Conservation (phyloP, 2,329 filamentous ascomycete genomes). For the Pseudogymnoascus sp. region DNA sequence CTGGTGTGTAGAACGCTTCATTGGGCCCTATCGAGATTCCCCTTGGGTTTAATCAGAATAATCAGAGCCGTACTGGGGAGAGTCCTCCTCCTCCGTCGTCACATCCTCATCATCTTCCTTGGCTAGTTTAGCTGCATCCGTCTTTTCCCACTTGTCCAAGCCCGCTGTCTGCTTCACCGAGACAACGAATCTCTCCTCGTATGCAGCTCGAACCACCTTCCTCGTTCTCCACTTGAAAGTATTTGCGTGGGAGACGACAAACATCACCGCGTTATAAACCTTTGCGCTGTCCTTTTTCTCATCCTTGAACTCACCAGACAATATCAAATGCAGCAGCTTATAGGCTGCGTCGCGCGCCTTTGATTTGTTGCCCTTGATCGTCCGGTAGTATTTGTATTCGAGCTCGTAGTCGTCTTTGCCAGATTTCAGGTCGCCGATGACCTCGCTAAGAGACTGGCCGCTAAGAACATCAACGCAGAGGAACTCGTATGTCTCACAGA, state of each 20-base stretch:
- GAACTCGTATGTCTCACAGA: constrained; percentile 24
- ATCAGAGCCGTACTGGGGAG: constrained; percentile 5
- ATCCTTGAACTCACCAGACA: constrained; percentile 18
- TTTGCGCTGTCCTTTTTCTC: constrained; percentile 20
- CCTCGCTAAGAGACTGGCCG: constrained; percentile 19
- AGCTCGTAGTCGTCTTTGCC: constrained; percentile 18
- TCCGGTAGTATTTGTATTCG: constrained; percentile 11
- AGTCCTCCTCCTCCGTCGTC: constrained; percentile 14
- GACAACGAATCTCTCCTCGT: constrained; percentile 22
- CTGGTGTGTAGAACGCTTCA: not conserved
- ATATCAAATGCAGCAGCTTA: constrained; percentile 21
- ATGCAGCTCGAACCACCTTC: constrained; percentile 20
- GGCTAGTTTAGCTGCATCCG: not conserved
- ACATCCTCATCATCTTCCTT: constrained; percentile 11
- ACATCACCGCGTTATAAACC: constrained; percentile 23
- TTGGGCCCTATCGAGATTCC: not conserved
- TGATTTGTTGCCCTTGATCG: constrained; percentile 11
- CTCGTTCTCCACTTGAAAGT: constrained; percentile 24
- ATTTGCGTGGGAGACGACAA: constrained; percentile 21
- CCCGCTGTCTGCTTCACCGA: constrained; percentile 22
- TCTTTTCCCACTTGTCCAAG: constrained; percentile 22
- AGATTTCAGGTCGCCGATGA: constrained; percentile 21
- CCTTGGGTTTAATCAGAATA: not conserved
- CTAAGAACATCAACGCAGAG: constrained; percentile 21
- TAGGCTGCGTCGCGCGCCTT: constrained; percentile 24